These are phyloP conservation scores for Aspergillus ostianus DNA, from an alignment of 495 filamentous ascomycete species.

Conservation along the genomic window DNA sequence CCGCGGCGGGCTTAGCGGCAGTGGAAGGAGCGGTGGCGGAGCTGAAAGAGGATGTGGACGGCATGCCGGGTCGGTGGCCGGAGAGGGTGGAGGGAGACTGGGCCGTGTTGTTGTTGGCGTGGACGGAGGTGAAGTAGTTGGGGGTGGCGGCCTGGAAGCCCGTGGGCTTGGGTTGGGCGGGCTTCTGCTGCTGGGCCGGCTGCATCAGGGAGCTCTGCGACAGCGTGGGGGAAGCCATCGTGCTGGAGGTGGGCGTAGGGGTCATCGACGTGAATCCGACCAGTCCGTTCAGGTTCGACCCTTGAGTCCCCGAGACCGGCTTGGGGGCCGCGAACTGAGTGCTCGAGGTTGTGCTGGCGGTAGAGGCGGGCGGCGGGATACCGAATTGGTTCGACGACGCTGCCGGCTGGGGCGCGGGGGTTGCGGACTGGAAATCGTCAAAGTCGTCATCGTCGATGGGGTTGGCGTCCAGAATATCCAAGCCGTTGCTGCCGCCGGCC, in stretches of 20 bases:
- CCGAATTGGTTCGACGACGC: slow-evolving; percentile 44
- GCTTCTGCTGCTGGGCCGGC: slow-evolving; percentile 32
- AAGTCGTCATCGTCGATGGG: slow-evolving; percentile 87
- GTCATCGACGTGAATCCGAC: slow-evolving; percentile 79
- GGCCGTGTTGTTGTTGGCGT: slow-evolving; percentile 22
- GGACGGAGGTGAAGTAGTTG: slow-evolving; percentile 93
- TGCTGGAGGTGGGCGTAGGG: slow-evolving; percentile 55
- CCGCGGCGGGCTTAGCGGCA: slow-evolving; percentile 44
- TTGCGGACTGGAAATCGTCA: slow-evolving; percentile 96
- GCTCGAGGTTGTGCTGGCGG: slow-evolving; percentile 60
- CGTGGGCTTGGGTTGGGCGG: slow-evolving; percentile 46
- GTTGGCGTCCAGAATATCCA: slow-evolving; percentile 54
- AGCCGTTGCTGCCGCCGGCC: slow-evolving; percentile 40
- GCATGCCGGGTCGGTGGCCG: slow-evolving; percentile 30
- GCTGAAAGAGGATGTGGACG: slow-evolving; percentile 38
- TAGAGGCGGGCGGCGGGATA: slow-evolving; percentile 54
- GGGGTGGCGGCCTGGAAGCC: slow-evolving; percentile 76
- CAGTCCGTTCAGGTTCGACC: slow-evolving; percentile 73
- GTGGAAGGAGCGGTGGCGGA: slow-evolving; percentile 34
- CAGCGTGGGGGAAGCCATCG: slow-evolving; percentile 48
- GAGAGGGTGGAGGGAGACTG: slow-evolving; percentile 27
- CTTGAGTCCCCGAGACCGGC: slow-evolving; percentile 77
- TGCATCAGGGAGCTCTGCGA: slow-evolving; percentile 47
- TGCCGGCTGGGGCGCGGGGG: slow-evolving; percentile 50
- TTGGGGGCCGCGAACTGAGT: slow-evolving; percentile 78